A percentile compares a stretch with the other conserved stretches of the same genome.
phyloP scores from a whole-genome alignment of 257 asterid genomes.

The Coffea eugenioides region DNA sequence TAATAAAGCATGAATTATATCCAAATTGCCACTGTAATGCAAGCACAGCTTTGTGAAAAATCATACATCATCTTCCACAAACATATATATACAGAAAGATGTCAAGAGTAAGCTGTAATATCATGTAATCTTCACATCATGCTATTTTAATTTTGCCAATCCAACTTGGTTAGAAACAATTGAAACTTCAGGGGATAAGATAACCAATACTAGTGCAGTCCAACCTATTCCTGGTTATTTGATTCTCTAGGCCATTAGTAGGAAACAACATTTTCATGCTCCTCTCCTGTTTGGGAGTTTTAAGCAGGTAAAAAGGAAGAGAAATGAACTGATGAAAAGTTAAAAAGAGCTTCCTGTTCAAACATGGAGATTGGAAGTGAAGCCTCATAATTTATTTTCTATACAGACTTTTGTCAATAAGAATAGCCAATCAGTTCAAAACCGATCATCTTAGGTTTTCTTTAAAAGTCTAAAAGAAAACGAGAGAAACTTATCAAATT shows the following conservation, averaged over 20 bases:
- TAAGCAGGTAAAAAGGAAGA: not conserved
- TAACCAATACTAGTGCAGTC: not conserved
- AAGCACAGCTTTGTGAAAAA: not conserved
- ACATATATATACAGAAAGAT: not conserved
- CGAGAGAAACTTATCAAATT: not conserved
- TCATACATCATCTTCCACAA: not conserved
- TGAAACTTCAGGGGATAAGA: not conserved
- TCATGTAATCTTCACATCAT: not conserved
- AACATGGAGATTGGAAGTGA: not conserved
- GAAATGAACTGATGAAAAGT: not conserved
- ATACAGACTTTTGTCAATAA: not conserved
- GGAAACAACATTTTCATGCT: not conserved
- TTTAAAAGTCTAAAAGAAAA: not conserved
- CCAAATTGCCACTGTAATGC: slow-evolving; percentile 96
- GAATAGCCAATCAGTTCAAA: not conserved
- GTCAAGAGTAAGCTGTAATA: not conserved
- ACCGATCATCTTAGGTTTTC: not conserved
- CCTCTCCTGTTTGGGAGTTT: not conserved
- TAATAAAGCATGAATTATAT: slow-evolving; percentile 86
- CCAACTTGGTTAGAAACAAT: not conserved
- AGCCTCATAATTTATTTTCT: not conserved
- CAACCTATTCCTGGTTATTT: not conserved
- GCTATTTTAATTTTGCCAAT: not conserved
- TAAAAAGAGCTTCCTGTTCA: not conserved
- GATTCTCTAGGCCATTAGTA: not conserved